Conservation (phyloP, 148 eudicot genomes). For the Rhododendron griersonianum region DNA sequence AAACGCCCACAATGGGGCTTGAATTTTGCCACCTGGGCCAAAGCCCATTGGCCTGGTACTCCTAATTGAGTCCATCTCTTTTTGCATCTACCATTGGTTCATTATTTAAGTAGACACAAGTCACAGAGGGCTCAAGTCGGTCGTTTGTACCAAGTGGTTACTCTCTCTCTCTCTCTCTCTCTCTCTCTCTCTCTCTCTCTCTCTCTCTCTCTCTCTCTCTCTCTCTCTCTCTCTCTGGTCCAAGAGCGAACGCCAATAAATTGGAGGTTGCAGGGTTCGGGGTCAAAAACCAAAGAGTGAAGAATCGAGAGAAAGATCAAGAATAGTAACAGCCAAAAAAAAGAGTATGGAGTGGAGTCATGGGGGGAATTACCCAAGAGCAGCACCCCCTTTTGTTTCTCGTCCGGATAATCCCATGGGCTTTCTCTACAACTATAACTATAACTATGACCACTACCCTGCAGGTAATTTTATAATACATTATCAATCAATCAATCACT, state of each 20-base stretch:
- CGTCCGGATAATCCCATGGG: conserved; percentile 44
- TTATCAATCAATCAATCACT: not conserved
- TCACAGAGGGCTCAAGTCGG: not conserved
- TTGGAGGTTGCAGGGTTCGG: not conserved
- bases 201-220: not conserved
- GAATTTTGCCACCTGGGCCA: too few relatives aligned
- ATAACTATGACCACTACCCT: conserved; percentile 36
- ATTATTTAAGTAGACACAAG: not conserved
- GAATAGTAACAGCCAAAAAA: not conserved
- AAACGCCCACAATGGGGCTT: too few relatives aligned
- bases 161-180: not conserved
- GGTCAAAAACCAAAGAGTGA: not conserved
- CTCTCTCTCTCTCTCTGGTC: conserved; percentile 9
- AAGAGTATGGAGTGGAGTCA: conserved; percentile 46
- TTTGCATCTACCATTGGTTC: not conserved
- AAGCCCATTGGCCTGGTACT: not conserved
- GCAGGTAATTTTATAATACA: conserved; percentile 12
- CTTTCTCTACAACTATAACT: conserved; percentile 51
- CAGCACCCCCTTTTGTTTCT: conserved; percentile 30
- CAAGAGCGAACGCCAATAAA: not conserved
- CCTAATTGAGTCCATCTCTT: not conserved
- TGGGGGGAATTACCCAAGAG: conserved; percentile 21
- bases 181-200: too few relatives aligned
- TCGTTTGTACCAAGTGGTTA: too few relatives aligned
- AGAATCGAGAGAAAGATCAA: not conserved